These are phyloP conservation scores for Yamadazyma dendronema DNA, from an alignment of 1,139 yeast genomes.

Conservation along the genomic window DNA sequence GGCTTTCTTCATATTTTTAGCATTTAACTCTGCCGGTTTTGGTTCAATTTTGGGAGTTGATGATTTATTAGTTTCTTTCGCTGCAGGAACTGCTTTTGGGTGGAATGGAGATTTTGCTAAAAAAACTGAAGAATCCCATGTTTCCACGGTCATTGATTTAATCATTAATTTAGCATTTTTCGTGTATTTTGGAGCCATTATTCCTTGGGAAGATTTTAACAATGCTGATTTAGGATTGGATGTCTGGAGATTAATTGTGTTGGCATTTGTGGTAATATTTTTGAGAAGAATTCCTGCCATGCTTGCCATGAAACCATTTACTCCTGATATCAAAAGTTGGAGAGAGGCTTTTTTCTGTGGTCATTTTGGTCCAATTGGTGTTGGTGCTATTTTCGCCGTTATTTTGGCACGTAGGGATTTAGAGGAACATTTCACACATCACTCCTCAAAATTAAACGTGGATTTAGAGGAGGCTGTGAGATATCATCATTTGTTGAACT, in stretches of 20 bases:
- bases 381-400: constrained; percentile 91
- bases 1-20: constrained; percentile 83
- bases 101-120: constrained; percentile 95
- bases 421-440: constrained; percentile 48
- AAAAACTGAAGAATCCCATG: constrained; percentile 88
- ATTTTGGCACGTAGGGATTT: constrained; percentile 80
- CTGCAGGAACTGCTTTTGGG: constrained; percentile 94
- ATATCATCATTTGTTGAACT: constrained; percentile 68
- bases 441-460: constrained; percentile 27
- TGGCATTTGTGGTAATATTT: constrained; percentile 81
- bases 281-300: constrained; percentile 89
- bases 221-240: constrained; percentile 61
- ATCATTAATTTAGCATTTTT: constrained; percentile 82
- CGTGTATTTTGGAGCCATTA: constrained; percentile 89
- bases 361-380: constrained; percentile 98
- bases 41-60: constrained; percentile 93
- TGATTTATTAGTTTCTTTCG: constrained; percentile 87
- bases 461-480: constrained; percentile 50
- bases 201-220: constrained; percentile 90
- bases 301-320: constrained; percentile 68
- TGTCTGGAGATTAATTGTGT: constrained; percentile 80
- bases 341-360: constrained; percentile 95
- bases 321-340: constrained; percentile 94
- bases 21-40: constrained; percentile 88
- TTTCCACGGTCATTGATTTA: constrained; percentile 88